Evolutionary conservation across 2,329 filamentous ascomycete species (phyloP), one percentile per base, ranked within the genome.

Genomic region (Emmonsia crescens): DNA sequence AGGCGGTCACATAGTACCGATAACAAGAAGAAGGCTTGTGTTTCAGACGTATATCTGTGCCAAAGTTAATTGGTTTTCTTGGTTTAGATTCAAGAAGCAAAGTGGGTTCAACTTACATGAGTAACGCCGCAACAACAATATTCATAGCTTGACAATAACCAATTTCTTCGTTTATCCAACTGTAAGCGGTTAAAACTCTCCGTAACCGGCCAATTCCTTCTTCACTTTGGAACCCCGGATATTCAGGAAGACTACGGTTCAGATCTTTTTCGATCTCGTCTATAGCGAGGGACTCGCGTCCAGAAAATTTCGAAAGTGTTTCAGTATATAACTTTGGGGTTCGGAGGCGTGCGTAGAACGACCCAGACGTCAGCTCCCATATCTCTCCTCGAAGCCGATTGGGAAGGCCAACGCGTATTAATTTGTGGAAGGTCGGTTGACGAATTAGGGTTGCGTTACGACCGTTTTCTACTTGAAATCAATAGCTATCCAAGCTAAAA

Each of bases 91-190:
- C 21, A 49, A 4, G 16, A 31, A 31, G 38, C 6, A 44, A 56
- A 40, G 2, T 27, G n/a, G n/a, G 46, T 66, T 59, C 27, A 21
- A 77, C 82, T 66, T 78, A 86, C 80, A 99, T 99, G 68, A 99
- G 82, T 62, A 99, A 79, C n/a, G 94, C 94, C 21, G 94, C 94
- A 60, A 96, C 93, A 40, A 99, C 94, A 68, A 99, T 99, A 75
- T 99, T 99, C 94, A 99, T 99, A 64, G 94, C 94, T 76, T 99
- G 94, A 74, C 94, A 99, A 76, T 99, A 99, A 67, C 94, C 94
- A 61, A 99, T 92, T 66, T 96, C 91, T 60, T 89, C 84, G 70
- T 99, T 94, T 57, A 88, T 89, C 94, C 94, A 99, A 76, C 92
- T 96, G 78, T 99, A 99, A 4, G 94, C 94, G 1, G 93, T 97